Evolutionary conservation across 495 filamentous ascomycete genomes (phyloP).

Genomic region (Rostrohypoxylon terebratum): DNA sequence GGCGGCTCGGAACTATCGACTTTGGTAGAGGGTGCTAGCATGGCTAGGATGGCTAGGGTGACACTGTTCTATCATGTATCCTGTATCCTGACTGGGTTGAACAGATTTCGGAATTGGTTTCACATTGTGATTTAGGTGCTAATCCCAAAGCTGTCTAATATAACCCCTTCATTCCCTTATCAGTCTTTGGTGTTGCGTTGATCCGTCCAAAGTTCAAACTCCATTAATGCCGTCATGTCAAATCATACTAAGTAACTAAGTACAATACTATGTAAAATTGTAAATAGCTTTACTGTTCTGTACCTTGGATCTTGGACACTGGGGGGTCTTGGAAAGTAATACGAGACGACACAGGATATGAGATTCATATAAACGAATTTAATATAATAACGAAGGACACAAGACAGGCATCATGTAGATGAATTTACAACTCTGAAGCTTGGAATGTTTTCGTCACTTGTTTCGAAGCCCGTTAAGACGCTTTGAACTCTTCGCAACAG

Average conservation of each 20-base stretch:
- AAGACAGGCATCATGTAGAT: not conserved
- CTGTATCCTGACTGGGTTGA: constrained; percentile 26
- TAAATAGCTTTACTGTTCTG: no score
- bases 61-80: constrained; percentile 28
- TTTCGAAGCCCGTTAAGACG: not conserved
- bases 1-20: constrained; percentile 39
- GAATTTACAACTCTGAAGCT: not conserved
- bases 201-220: not conserved
- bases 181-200: constrained; percentile 3
- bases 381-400: not conserved
- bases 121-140: constrained; percentile 29
- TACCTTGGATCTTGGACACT: no score
- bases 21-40: constrained; percentile 26
- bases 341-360: not conserved
- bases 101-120: constrained; percentile 38
- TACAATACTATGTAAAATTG: no score
- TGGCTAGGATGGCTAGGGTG: no score
- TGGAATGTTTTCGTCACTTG: not conserved
- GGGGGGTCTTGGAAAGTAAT: not conserved
- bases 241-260: not conserved
- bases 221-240: constrained; percentile 7
- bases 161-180: constrained; percentile 14
- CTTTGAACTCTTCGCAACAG: not conserved
- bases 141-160: constrained; percentile 8
- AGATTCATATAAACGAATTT: not conserved